These are phyloP conservation scores for Chimonanthus praecox DNA, from an alignment of 164 flowering plant species.

Conservation along the genomic window DNA sequence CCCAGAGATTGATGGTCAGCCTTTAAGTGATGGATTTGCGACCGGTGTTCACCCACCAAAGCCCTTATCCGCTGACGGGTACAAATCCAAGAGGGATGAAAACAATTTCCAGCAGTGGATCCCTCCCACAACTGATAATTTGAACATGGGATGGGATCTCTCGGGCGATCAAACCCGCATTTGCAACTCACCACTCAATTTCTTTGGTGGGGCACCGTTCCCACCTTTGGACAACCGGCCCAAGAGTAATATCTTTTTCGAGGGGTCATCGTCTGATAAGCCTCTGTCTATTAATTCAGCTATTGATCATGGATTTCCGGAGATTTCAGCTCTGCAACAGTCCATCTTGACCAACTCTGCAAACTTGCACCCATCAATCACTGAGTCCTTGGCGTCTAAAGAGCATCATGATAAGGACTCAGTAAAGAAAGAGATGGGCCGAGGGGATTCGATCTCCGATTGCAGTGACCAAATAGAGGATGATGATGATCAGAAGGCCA, in stretches of 20 bases:
- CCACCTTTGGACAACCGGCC: constrained; percentile 15
- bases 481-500: constrained; percentile 53
- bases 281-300: constrained; percentile 17
- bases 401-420: constrained; percentile 40
- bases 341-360: constrained; percentile 10
- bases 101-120: constrained; percentile 19
- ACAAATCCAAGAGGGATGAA: constrained; percentile 9
- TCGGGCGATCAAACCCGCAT: constrained; percentile 26
- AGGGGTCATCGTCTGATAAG: constrained; percentile 27
- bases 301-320: constrained; percentile 20
- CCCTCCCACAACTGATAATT: constrained; percentile 22
- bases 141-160: constrained; percentile 29
- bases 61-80: constrained; percentile 7
- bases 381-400: constrained; percentile 18
- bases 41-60: constrained; percentile 11
- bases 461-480: constrained; percentile 75
- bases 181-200: constrained; percentile 32
- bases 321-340: constrained; percentile 24
- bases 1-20: not conserved
- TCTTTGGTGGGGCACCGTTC: constrained; percentile 24
- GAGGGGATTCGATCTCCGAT: constrained; percentile 58
- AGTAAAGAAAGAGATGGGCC: constrained; percentile 31
- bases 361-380: constrained; percentile 16
- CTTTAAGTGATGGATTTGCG: constrained; percentile 6
- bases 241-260: constrained; percentile 19